A percentile compares a stretch with the other conserved stretches of the same genome.
Conservation (phyloP, 768 basidiomycete species). For the Cyclocybe cylindracea region DNA sequence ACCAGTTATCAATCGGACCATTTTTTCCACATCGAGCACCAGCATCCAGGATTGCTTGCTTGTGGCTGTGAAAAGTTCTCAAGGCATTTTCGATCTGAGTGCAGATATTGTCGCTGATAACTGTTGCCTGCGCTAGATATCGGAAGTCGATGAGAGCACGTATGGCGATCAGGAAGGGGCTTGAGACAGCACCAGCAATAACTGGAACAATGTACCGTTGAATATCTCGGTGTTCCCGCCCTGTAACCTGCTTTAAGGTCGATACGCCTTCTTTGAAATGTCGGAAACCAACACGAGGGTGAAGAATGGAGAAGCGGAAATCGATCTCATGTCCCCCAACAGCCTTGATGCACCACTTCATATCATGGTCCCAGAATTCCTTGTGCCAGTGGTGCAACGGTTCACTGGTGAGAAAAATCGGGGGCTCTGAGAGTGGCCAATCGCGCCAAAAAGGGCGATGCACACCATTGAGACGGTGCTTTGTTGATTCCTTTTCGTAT, state of each 20-base stretch:
- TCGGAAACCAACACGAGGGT: conserved; percentile 31
- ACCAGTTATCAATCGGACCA: conserved; percentile 29
- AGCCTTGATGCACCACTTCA: conserved; percentile 35
- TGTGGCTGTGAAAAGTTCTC: conserved; percentile 32
- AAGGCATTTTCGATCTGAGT: conserved; percentile 21
- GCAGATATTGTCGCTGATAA: conserved; percentile 20
- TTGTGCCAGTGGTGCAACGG: conserved; percentile 40
- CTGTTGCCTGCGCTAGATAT: conserved; percentile 32
- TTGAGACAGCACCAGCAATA: conserved; percentile 32
- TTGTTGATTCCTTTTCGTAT: conserved; percentile 23
- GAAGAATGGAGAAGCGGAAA: conserved; percentile 35
- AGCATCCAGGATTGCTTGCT: conserved; percentile 30
- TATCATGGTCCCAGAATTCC: conserved; percentile 38
- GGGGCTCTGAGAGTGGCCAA: conserved; percentile 33
- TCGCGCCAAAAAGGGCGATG: conserved; percentile 38
- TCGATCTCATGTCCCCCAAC: conserved; percentile 33
- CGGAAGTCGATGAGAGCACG: conserved; percentile 37
- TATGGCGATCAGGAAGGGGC: conserved; percentile 30
- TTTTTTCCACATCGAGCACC: conserved; percentile 26
- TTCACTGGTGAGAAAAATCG: conserved; percentile 33
- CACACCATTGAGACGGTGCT: conserved; percentile 28
- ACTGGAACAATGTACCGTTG: conserved; percentile 34
- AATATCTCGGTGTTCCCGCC: conserved; percentile 37
- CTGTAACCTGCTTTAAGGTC: conserved; percentile 41
- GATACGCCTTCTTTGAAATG: conserved; percentile 41